phyloP scores from a whole-genome alignment of 2,329 filamentous ascomycete species.

The Paracamarosporium sp. region DNA sequence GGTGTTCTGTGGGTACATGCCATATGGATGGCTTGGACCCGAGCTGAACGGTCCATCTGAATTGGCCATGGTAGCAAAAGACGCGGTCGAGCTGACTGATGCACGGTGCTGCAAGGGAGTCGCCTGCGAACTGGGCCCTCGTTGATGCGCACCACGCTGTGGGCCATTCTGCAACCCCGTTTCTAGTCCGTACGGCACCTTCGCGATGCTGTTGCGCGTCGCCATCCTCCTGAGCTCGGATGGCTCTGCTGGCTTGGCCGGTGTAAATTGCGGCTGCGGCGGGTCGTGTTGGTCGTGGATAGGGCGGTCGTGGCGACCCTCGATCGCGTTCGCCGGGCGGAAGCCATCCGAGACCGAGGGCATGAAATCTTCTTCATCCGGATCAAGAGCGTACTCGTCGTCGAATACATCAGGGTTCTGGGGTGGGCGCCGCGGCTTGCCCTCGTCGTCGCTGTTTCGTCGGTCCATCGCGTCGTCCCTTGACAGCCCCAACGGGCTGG shows the following conservation, averaged over 20 bases:
- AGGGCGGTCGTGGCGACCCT: slow-evolving; percentile 20
- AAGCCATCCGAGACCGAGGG: slow-evolving; percentile 54
- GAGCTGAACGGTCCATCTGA: slow-evolving; percentile 73
- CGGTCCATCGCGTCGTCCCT: slow-evolving; percentile 47
- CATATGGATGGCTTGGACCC: slow-evolving; percentile 83
- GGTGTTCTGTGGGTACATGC: slow-evolving; percentile 77
- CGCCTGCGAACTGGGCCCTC: slow-evolving; percentile 34
- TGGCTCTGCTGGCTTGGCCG: slow-evolving; percentile 12
- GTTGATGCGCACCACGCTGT: slow-evolving; percentile 23
- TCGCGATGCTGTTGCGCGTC: slow-evolving; percentile 47
- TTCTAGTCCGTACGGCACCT: slow-evolving; percentile 32
- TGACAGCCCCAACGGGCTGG: slow-evolving; percentile 35
- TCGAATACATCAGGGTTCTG: slow-evolving; percentile 54
- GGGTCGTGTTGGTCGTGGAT: slow-evolving; percentile 31
- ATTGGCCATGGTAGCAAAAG: slow-evolving; percentile 48
- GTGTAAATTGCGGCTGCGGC: slow-evolving; percentile 30
- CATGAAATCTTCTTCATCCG: slow-evolving; percentile 50
- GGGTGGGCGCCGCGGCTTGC: slow-evolving; percentile 35
- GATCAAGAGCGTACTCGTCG: slow-evolving; percentile 55
- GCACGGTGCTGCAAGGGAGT: slow-evolving; percentile 42
- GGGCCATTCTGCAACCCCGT: slow-evolving; percentile 25
- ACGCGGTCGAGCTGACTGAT: slow-evolving; percentile 49
- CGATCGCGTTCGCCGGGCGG: slow-evolving; percentile 43
- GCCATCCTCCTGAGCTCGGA: slow-evolving; percentile 38
- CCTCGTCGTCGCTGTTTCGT: slow-evolving; percentile 41